Evolutionary conservation across 176 grass and related monocot species (phyloP), one percentile per base, ranked within the genome.

Genomic region (Ensete glaucum): DNA sequence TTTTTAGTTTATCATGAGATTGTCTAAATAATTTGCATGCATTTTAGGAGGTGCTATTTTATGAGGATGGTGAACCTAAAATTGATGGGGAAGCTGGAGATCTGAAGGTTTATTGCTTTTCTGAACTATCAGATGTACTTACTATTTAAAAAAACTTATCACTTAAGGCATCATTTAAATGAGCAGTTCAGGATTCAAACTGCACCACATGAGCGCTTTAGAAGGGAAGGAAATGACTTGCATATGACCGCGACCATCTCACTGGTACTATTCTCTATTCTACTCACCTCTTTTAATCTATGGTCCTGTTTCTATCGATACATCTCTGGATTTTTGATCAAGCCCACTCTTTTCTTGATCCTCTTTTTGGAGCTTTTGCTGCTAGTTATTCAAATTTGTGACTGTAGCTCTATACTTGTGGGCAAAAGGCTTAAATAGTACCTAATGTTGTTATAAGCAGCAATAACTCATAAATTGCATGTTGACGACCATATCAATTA

Each of bases 31-130:
- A 17, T 60, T n/a, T 8, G 57, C 6, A 20, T 60, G 5, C 5
- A 60, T 60, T 60, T 0, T 60, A 96, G 92, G 92, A 96, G 73
- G 76, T 96, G 74, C 81, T 76, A 74, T 96, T 96, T 77, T 96
- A 90, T 51, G 92, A 96, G 80, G 92, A 96, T 76, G 92, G 92
- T 11, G 92, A 96, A 67, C 92, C 92, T 78, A 96, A 96, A 80
- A 77, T 90, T 86, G 92, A 96, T 69, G 92, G 92, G 2, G 92
- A 96, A 82, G 58, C 83, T 86, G 92, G 92, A 22, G 92, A 96
- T 80, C 91, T 96, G 78, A 96, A 92, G 87, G 92, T 96, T 83
- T 49, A 43, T 12, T 82, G 24, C 66, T 77, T 76, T 60, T 50
- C 54, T 29, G 20, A 11, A 63, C 23, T 50, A 52, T 21, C 62